These are phyloP conservation scores for Dactylellina parvicollis DNA, from an alignment of 2,329 filamentous ascomycete genomes.

Conservation along the genomic window DNA sequence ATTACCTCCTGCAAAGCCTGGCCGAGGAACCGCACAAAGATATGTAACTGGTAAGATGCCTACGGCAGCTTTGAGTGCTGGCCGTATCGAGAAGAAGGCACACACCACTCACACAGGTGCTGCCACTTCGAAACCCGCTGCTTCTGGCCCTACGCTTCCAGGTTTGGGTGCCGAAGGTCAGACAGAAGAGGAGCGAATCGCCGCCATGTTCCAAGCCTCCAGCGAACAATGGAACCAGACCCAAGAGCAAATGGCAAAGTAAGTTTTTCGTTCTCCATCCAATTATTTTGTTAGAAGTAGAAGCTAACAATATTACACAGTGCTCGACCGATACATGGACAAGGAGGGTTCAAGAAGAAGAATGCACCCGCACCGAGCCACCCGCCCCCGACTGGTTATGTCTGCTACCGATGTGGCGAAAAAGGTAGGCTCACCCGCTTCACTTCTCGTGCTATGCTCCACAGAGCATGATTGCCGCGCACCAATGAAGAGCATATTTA, in stretches of 20 bases:
- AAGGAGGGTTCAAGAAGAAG: conserved; percentile 68
- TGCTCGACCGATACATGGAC: conserved; percentile 63
- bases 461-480: neutral
- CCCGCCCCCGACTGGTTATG: conserved; percentile 90
- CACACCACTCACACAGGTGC: conserved; percentile 65
- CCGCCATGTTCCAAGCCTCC: conserved; percentile 88
- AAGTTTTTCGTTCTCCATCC: conserved; percentile 58
- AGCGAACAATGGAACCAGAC: conserved; percentile 92
- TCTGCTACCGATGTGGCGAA: conserved; percentile 94
- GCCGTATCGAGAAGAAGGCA: conserved; percentile 64
- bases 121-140: conserved; percentile 17
- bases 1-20: conserved; percentile 82
- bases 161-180: conserved; percentile 34
- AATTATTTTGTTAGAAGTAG: neutral
- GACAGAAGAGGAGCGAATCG: conserved; percentile 89
- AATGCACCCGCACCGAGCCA: conserved; percentile 77
- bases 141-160: conserved; percentile 20
- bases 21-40: conserved; percentile 87
- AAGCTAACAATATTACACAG: conserved; percentile 57
- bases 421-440: conserved; percentile 69
- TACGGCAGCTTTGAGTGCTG: conserved; percentile 70
- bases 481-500: conserved; percentile 10
- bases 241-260: conserved; percentile 91
- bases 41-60: conserved; percentile 98
- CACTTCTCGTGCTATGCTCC: conserved; percentile 24